Evolutionary conservation across 2,329 filamentous ascomycete genomes (phyloP), one percentile per base, ranked within the genome.

Genomic region (Stachybotrys elegans): DNA sequence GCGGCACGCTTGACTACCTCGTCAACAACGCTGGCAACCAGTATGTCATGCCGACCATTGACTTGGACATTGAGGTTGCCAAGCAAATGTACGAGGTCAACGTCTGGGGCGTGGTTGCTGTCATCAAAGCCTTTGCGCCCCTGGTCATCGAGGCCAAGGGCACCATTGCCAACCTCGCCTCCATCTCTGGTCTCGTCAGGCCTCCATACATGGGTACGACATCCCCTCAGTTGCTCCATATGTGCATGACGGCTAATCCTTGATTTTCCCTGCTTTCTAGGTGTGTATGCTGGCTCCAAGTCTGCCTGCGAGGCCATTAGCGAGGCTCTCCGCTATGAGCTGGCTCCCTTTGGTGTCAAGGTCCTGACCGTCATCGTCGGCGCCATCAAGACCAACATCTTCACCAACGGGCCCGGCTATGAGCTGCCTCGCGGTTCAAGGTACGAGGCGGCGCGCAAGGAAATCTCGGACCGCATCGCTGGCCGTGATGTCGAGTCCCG

Each of bases 11-110:
- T 4, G 56, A 63, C 22, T 43, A 59, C n/a, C 53, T 63, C 16
- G 50, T 64, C 21, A 64, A 64, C 31, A 63, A 63, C 48, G 59
- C 60, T 3, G 57, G 55, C 2, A 42, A 44, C n/a, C 52, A 48
- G 21, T 58, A 58, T 42, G 50, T 49, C 1, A 56, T 57, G 51
- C 58, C 58, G 12, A 42, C 56, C 6, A 40, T 58, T 3, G 57
- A 62, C 25, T 40, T 53, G 38, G 47, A 55, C 3, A 43, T 59
- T 6, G 50, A 50, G 2, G 36, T 43, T n/a, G 56, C 55, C 1
- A 52, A 55, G 27, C 43, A 49, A 0, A 44, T 61, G 3, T 61
- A 59, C 22, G 56, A 64, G 19, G 45, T 53, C 6, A 65, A 65
- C 20, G 46, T 65, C 23, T 62, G 59, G 50, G 56, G 52, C 4